Base-by-base conservation (phyloP, 768 basidiomycete genomes). In the Lactifluus pinguis region DNA sequence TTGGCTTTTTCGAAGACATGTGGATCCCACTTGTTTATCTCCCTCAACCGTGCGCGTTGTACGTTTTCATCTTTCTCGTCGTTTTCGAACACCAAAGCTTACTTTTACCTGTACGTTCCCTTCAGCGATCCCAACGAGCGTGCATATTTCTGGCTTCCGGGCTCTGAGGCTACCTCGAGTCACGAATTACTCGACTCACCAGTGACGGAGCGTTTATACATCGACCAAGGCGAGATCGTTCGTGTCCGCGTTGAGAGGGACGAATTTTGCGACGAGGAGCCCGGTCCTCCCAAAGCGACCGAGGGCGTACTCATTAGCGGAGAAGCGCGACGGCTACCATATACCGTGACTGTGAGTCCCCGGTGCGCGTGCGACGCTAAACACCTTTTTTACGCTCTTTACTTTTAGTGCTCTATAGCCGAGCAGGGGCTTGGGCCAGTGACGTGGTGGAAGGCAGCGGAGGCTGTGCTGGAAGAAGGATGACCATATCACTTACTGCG, bases 1-100 rank as follows among this genome's bases (percentile, higher is more conserved):
- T 97, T 17, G 89, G 87, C 19, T 98, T 98, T 77, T 98, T 98
- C 68, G 91, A 93, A 72, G 94, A 98, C 67, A 86, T 98, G 25
- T 90, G 92, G 69, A 81, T 98, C 49, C 91, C 93, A 0, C 73
- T 81, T 0, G 75, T 81, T 3, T 86, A 91, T 60, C 82, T 98
- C 6, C 94, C 95, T 2, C 83, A 87, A 67, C 87, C 92, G 30
- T 82, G 80, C 42, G 83, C 87, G 4, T 92, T 91, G 90, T 90
- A 70, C 53, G 86, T 72, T 6, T 42, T 51, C 49, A 25, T 32
- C 30, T 25, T 6, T 57, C 15, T 38, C 52, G 25, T 32, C 25
- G 21, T 36, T 53, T 32, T 52, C n/a, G 30, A 39, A 17, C 34
- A 30, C 14, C 36, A 11, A 25, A 42, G 38, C 55, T 49, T 55